These are phyloP conservation scores for Entonaema liquescens DNA, from an alignment of 495 filamentous ascomycete genomes.

Conservation along the genomic window DNA sequence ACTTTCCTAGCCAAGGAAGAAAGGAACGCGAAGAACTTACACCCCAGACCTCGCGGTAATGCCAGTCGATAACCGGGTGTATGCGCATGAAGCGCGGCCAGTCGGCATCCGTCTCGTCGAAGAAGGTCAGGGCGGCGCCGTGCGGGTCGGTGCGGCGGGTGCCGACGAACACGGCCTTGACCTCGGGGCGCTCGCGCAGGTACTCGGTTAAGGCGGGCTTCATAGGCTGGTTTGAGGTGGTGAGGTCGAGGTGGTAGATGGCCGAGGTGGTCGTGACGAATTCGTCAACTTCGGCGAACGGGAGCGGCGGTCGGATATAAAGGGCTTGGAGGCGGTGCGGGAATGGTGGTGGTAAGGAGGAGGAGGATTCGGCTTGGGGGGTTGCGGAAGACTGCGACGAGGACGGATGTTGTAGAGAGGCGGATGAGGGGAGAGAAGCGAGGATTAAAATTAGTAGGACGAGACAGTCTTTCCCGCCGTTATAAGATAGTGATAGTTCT, in stretches of 20 bases:
- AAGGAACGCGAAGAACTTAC: constrained; percentile 56
- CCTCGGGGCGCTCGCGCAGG: constrained; percentile 64
- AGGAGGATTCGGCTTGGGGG: constrained; percentile 9
- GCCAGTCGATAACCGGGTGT: constrained; percentile 97
- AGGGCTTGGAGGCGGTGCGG: constrained; percentile 72
- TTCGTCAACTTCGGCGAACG: constrained; percentile 83
- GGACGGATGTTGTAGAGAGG: constrained; percentile 35
- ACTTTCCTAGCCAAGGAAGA: background rate
- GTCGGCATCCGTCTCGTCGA: constrained; percentile 84
- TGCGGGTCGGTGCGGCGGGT: constrained; percentile 94
- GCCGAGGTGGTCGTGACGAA: constrained; percentile 74
- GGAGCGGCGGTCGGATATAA: constrained; percentile 82
- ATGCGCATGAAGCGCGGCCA: constrained; percentile 95
- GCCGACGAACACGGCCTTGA: constrained; percentile 91
- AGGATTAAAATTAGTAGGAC: constrained; percentile 92
- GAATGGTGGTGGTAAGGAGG: constrained; percentile 37
- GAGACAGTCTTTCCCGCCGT: constrained; percentile 98
- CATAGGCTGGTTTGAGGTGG: constrained; percentile 81
- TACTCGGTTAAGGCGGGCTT: constrained; percentile 80
- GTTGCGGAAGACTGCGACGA: constrained; percentile 9
- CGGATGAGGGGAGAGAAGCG: constrained; percentile 64
- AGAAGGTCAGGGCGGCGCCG: constrained; percentile 76
- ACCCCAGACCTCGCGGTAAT: constrained; percentile 94
- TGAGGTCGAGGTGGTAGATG: constrained; percentile 78
- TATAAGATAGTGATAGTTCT: constrained; percentile 91